phyloP scores from a whole-genome alignment of 2,329 filamentous ascomycete species.

The Arthrobotrys megalospora region DNA sequence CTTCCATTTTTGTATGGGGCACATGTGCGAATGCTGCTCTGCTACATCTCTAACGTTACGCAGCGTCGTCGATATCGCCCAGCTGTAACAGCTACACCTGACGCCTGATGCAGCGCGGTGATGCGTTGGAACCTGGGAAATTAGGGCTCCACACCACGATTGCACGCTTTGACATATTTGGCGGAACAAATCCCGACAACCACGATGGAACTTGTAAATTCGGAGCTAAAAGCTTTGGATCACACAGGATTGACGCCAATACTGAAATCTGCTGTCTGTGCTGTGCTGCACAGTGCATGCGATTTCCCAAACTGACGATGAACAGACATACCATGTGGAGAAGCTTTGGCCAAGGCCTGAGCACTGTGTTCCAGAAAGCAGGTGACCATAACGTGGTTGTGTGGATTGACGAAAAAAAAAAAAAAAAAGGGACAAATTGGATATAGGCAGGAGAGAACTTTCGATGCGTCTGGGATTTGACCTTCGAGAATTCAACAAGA shows the following conservation, averaged over 20 bases:
- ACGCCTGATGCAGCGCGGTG: background rate
- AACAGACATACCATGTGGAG: constrained; percentile 22
- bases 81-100: background rate
- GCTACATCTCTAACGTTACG: background rate
- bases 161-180: constrained; percentile 39
- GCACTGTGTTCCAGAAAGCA: constrained; percentile 32
- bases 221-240: constrained; percentile 19
- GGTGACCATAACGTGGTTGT: constrained; percentile 40
- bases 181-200: constrained; percentile 59
- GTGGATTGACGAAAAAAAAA: background rate
- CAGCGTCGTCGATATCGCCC: background rate
- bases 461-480: background rate
- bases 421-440: background rate
- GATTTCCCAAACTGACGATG: constrained; percentile 26
- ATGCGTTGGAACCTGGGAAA: constrained; percentile 8
- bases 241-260: constrained; percentile 31
- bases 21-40: background rate
- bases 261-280: constrained; percentile 38
- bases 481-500: background rate
- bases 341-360: constrained; percentile 55
- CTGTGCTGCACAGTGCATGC: constrained; percentile 37
- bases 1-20: background rate
- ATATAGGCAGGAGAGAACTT: background rate
- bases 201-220: constrained; percentile 57
- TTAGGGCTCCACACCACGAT: constrained; percentile 13